Conservation (phyloP, 202 grass and related monocot species). For the Zoysia matrella region DNA sequence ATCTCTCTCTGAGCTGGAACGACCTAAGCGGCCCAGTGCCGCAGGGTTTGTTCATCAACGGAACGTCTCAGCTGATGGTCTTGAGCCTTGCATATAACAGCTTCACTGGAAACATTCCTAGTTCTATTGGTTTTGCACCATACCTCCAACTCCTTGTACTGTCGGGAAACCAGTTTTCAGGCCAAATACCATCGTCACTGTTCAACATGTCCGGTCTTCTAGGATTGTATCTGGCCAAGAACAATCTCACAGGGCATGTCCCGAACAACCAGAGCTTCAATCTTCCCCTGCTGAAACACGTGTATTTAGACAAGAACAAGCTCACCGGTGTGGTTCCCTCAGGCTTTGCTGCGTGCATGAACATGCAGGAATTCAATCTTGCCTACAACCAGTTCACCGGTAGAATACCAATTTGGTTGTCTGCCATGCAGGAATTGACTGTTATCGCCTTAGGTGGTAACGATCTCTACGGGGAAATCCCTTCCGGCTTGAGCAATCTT, state of each 20-base stretch:
- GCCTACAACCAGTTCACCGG: constrained; percentile 53
- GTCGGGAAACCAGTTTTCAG: constrained; percentile 54
- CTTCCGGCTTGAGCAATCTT: constrained; percentile 30
- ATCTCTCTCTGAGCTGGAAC: constrained; percentile 52
- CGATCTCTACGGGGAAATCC: constrained; percentile 51
- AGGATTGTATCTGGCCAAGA: constrained; percentile 50
- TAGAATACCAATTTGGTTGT: constrained; percentile 36
- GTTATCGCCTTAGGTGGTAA: constrained; percentile 35
- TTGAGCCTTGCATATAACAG: constrained; percentile 58
- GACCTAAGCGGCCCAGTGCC: constrained; percentile 46
- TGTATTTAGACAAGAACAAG: constrained; percentile 30
- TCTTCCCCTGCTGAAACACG: constrained; percentile 38
- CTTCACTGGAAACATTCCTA: constrained; percentile 57
- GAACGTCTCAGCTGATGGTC: constrained; percentile 41
- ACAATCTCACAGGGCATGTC: constrained; percentile 52
- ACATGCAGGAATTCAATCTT: constrained; percentile 30
- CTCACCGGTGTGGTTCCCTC: constrained; percentile 33
- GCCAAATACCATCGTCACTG: constrained; percentile 47
- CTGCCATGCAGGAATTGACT: constrained; percentile 11
- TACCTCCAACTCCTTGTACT: constrained; percentile 45
- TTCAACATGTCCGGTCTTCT: constrained; percentile 53
- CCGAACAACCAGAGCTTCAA: constrained; percentile 48
- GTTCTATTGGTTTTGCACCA: constrained; percentile 26
- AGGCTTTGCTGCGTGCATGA: constrained; percentile 26
- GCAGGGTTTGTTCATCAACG: constrained; percentile 42